Conservation (phyloP, 2,329 filamentous ascomycete genomes). For the Ophioceras dolichostomum region DNA sequence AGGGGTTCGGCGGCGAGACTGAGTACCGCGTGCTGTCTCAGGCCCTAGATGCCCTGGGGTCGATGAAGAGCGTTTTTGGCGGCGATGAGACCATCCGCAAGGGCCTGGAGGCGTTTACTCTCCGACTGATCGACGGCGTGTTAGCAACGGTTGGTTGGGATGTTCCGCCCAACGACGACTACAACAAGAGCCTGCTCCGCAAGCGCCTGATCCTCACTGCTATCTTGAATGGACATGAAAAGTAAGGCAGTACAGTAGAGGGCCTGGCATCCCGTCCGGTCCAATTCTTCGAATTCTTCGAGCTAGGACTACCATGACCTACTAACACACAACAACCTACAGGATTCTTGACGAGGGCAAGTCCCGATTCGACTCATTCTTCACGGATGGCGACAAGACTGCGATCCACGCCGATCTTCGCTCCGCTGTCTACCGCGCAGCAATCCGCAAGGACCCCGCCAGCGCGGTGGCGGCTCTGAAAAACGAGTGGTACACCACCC, state of each 20-base stretch:
- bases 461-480: constrained; percentile 63
- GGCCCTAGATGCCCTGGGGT: constrained; percentile 62
- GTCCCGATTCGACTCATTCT: constrained; percentile 74
- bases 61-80: constrained; percentile 75
- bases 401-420: constrained; percentile 75
- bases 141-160: constrained; percentile 80
- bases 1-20: constrained; percentile 70
- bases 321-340: no score
- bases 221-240: constrained; percentile 62
- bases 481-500: constrained; percentile 72
- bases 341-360: no score
- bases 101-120: constrained; percentile 65
- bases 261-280: no score
- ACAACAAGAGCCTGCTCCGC: constrained; percentile 69
- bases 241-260: no score
- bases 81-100: constrained; percentile 60
- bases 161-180: constrained; percentile 65
- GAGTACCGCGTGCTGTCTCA: constrained; percentile 87
- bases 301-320: no score
- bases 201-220: constrained; percentile 69
- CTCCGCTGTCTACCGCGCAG: constrained; percentile 66
- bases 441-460: constrained; percentile 57
- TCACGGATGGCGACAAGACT: constrained; percentile 50
- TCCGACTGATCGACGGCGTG: constrained; percentile 64
- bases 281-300: no score